Evolutionary conservation across 257 asterid species (phyloP).

Genomic region (Fraxinus excelsior): DNA sequence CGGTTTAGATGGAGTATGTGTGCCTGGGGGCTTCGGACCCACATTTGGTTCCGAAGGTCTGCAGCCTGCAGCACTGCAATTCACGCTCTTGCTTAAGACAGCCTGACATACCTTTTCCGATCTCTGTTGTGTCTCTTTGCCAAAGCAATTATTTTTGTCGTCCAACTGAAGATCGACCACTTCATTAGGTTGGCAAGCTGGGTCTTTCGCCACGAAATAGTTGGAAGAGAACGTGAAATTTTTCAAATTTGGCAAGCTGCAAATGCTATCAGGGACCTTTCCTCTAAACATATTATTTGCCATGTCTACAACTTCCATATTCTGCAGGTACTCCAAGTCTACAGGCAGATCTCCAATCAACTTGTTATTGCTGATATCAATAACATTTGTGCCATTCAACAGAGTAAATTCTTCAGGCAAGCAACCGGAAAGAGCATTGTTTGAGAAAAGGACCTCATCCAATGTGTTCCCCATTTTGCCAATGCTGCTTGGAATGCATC

Average conservation of each 20-base stretch:
- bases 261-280: constrained; percentile 30
- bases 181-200: constrained; percentile 22
- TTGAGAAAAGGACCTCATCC: constrained; percentile 31
- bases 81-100: constrained; percentile 32
- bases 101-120: constrained; percentile 27
- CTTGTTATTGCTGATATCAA: constrained; percentile 17
- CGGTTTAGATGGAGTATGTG: neutral
- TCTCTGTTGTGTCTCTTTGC: constrained; percentile 30
- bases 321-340: constrained; percentile 13
- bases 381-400: constrained; percentile 14
- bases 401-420: constrained; percentile 37
- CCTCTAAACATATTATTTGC: constrained; percentile 34
- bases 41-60: constrained; percentile 7
- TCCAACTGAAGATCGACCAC: constrained; percentile 10
- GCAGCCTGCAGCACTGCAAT: constrained; percentile 36
- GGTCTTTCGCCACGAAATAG: constrained; percentile 32
- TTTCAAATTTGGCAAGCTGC: constrained; percentile 28
- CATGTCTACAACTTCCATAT: constrained; percentile 30
- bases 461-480: constrained; percentile 38
- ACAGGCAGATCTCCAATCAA: neutral
- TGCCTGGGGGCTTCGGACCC: neutral
- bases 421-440: constrained; percentile 34
- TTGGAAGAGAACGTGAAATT: constrained; percentile 29
- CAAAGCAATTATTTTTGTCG: constrained; percentile 37
- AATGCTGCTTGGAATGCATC: constrained; percentile 41